A percentile compares a stretch with the other conserved stretches of the same genome.
These are phyloP conservation scores for Fusarium odoratissimum DNA, from an alignment of 2,329 filamentous ascomycete species.

Conservation along the genomic window DNA sequence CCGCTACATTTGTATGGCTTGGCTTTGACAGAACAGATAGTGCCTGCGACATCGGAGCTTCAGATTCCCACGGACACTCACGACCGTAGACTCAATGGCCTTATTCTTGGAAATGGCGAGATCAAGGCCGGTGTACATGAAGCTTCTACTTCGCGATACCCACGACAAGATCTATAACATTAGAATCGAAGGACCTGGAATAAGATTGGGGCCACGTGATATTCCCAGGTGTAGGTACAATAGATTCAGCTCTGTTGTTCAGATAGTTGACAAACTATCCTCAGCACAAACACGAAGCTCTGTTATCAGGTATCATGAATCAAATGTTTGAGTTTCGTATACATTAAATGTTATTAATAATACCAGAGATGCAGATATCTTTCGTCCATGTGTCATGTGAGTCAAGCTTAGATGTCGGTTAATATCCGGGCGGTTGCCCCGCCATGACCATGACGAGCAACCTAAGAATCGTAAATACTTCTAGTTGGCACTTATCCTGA, in stretches of 20 bases:
- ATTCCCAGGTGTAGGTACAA: background rate
- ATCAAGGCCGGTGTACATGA: conserved; percentile 54
- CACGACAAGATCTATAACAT: conserved; percentile 15
- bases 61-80: conserved; percentile 78
- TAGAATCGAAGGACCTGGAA: background rate
- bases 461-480: background rate
- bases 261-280: background rate
- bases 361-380: background rate
- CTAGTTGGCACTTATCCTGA: conserved; percentile 34
- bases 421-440: conserved; percentile 45
- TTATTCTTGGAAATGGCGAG: conserved; percentile 78
- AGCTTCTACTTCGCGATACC: conserved; percentile 54
- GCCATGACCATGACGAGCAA: conserved; percentile 38
- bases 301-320: background rate
- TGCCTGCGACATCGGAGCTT: conserved; percentile 67
- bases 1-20: conserved; percentile 75
- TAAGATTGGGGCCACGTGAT: background rate
- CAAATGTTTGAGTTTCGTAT: background rate
- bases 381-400: background rate
- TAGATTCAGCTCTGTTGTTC: background rate
- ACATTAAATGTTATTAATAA: background rate
- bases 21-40: conserved; percentile 86
- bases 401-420: conserved; percentile 2
- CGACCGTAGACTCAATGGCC: conserved; percentile 83
- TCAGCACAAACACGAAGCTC: background rate